These are phyloP conservation scores for Gautieria morchelliformis DNA, from an alignment of 768 basidiomycete genomes.

Conservation along the genomic window DNA sequence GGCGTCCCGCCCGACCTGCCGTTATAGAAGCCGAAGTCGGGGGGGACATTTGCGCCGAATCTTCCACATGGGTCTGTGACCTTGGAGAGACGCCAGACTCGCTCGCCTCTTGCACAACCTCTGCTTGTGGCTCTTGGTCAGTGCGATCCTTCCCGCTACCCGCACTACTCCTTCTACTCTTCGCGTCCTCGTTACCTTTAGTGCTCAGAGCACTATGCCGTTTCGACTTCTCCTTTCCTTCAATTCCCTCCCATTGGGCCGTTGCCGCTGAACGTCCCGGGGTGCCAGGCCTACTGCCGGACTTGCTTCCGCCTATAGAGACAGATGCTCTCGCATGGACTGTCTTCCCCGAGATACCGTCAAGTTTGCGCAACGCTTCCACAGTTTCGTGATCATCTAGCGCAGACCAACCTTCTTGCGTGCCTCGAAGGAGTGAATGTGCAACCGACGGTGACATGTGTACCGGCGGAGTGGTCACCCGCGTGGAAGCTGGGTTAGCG, in stretches of 20 bases:
- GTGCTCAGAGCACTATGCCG: slow-evolving; percentile 13
- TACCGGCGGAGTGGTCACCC: slow-evolving; percentile 38
- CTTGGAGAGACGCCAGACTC: slow-evolving; percentile 30
- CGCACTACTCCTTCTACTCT: slow-evolving; percentile 16
- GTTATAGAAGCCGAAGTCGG: slow-evolving; percentile 2
- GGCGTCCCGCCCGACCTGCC: slow-evolving; percentile 8
- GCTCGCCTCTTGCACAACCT: slow-evolving; percentile 26
- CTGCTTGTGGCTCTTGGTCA: slow-evolving; percentile 33
- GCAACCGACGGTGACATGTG: slow-evolving; percentile 39
- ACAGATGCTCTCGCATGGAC: slow-evolving; percentile 72
- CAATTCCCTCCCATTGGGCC: slow-evolving; percentile 71
- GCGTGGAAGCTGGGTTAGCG: slow-evolving; percentile 12
- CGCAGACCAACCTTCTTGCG: slow-evolving; percentile 83
- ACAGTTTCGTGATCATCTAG: slow-evolving; percentile 83
- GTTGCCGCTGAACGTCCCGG: slow-evolving; percentile 50
- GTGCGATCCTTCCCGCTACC: slow-evolving; percentile 21
- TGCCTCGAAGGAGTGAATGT: slow-evolving; percentile 77
- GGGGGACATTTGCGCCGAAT: neutral
- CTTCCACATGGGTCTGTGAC: slow-evolving; percentile 21
- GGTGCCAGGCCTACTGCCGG: slow-evolving; percentile 63
- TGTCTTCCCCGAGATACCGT: slow-evolving; percentile 73
- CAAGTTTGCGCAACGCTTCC: slow-evolving; percentile 86
- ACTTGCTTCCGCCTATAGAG: slow-evolving; percentile 55
- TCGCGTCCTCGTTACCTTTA: slow-evolving; percentile 25
- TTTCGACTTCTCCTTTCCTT: slow-evolving; percentile 12